Percentiles rank a stretch among this genome's conserved stretches.
Evolutionary conservation across 163 green algal species (phyloP).

Genomic region (Scenedesmus sp.): DNA sequence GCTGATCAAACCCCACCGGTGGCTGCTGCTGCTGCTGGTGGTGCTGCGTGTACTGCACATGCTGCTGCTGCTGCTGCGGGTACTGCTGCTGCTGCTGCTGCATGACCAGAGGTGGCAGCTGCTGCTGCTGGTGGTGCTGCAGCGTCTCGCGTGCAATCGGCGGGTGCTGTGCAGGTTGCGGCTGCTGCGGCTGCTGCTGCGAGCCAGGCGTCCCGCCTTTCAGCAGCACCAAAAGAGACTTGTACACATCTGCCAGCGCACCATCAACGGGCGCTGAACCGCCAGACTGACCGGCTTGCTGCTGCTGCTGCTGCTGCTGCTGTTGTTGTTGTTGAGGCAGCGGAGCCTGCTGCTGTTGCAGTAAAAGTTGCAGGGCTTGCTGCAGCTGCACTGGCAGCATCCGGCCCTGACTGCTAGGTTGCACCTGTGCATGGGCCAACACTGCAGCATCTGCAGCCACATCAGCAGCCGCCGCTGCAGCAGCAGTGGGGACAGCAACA

Average conservation of each 20-base stretch:
- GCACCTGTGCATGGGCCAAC: neutral
- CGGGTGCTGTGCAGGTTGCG: too few species aligned
- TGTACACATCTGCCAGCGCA: neutral
- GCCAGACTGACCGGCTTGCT: neutral
- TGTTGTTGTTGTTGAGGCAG: neutral
- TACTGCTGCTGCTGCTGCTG: too few species aligned
- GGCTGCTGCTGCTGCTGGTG: slow-evolving; percentile 4
- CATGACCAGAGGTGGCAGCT: too few species aligned
- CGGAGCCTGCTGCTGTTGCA: neutral
- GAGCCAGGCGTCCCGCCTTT: neutral
- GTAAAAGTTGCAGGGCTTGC: neutral
- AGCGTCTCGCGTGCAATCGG: too few species aligned
- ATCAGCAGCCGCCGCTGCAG: neutral
- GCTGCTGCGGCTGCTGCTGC: neutral
- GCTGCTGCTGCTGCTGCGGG: neutral
- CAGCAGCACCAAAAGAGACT: neutral
- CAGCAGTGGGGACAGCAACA: neutral
- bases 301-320: neutral
- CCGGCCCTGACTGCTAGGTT: neutral
- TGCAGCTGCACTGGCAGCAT: neutral
- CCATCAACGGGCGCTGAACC: neutral
- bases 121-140: too few species aligned
- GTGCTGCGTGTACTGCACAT: neutral
- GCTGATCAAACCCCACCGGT: neutral
- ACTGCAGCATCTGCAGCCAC: neutral